Conservation (phyloP, 805 yeast species). For the Starmerella stigmatis region DNA sequence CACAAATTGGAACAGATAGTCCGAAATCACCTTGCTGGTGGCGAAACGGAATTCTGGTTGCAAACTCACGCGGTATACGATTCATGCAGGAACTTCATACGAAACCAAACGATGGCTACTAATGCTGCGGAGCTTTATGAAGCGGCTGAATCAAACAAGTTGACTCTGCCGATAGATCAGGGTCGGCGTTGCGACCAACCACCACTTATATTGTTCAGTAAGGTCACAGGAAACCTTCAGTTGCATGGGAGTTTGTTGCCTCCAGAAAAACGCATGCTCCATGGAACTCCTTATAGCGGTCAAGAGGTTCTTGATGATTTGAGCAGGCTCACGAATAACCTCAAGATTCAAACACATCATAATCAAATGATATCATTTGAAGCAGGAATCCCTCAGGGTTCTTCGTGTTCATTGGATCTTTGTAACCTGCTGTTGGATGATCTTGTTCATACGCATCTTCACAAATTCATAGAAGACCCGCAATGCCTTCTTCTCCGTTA, state of each 20-base stretch:
- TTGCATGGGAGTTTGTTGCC: not conserved
- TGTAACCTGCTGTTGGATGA: conserved; percentile 66
- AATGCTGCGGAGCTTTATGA: not conserved
- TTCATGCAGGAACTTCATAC: not conserved
- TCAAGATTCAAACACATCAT: conserved; percentile 33
- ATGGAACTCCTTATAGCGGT: conserved; percentile 1
- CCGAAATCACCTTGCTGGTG: not conserved
- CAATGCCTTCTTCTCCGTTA: conserved; percentile 44
- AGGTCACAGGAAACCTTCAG: not conserved
- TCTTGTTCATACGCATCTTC: conserved; percentile 35
- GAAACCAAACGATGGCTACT: not conserved
- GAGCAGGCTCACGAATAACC: conserved; percentile 43
- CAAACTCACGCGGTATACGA: not conserved
- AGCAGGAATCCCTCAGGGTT: conserved; percentile 77
- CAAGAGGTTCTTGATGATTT: conserved; percentile 30
- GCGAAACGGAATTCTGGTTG: not conserved
- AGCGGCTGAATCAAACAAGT: not conserved
- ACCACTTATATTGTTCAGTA: not conserved
- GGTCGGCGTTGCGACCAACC: not conserved
- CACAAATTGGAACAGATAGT: conserved; percentile 11
- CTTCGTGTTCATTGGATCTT: conserved; percentile 59
- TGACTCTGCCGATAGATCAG: not conserved
- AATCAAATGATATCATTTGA: conserved; percentile 38
- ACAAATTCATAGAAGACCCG: conserved; percentile 21
- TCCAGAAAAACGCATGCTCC: conserved; percentile 1